Base-by-base conservation (phyloP, 148 eudicot species). In the Nyssa sinensis region DNA sequence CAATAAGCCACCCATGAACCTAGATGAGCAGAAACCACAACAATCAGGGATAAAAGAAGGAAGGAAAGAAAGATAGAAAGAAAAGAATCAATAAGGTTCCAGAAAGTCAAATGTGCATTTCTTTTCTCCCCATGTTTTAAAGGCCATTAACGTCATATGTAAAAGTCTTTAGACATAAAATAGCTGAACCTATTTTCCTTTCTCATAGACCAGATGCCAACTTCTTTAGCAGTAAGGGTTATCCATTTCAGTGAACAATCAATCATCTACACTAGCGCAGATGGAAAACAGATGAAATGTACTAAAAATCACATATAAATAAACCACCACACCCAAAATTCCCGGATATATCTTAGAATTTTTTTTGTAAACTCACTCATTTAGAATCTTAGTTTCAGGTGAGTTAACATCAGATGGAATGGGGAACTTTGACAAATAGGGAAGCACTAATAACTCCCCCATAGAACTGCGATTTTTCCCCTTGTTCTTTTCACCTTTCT, bases 391-490 rank as follows among this genome's bases (percentile, higher is more conserved):
- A 33, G 74, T 23, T 77, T 79, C 86, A 73, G 67, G 69, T 33
- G 79, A 80, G 78, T 77, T 83, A 34, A 75, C 66, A 71, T 84
- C 81, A n/a, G 84, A 63, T 5, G 93, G 96, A 69, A 89, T 67
- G 44, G 93, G 84, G 70, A 89, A 87, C 80, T 91, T 91, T 35
- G 91, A 87, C 85, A 91, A 79, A 83, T 84, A 91, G 33, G 96
- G 96, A 78, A 91, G 81, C 72, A 89, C 96, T 65, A 87, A 78
- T 74, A 91, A 76, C 82, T 91, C 91, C 65, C 96, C 93, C 78
- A 91, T 80, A 3, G 91, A 91, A 79, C 83, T 71, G 31, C 77
- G 84, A 44, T 82, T 81, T 81, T 83, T 89, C 44, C 86, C 87
- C 71, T 78, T 89, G 75, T 79, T 86, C 79, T 87, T 91, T 82